Evolutionary conservation across 2,329 filamentous ascomycete genomes (phyloP).

Genomic region (Alternaria panax): DNA sequence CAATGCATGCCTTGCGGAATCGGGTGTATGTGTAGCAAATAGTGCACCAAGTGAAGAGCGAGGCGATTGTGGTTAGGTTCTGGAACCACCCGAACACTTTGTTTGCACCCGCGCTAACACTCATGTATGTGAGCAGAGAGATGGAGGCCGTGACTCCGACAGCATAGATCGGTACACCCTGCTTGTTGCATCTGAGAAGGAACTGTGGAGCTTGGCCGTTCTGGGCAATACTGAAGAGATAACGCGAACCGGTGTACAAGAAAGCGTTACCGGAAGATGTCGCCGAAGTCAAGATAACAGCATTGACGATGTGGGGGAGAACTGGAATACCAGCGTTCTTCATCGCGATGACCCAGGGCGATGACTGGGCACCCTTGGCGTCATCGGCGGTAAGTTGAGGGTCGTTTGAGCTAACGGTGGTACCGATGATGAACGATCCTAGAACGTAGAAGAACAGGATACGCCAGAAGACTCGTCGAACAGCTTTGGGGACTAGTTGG

Average conservation of each 20-base stretch:
- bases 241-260: conserved; percentile 63
- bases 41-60: conserved; percentile 63
- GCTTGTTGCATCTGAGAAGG: conserved; percentile 58
- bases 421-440: conserved; percentile 63
- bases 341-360: conserved; percentile 68
- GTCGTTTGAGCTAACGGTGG: conserved; percentile 66
- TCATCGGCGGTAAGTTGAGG: conserved; percentile 56
- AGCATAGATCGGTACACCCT: conserved; percentile 53
- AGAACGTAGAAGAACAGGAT: conserved; percentile 64
- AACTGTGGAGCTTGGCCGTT: conserved; percentile 62
- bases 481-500: conserved; percentile 58
- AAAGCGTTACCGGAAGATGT: conserved; percentile 74
- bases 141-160: conserved; percentile 51
- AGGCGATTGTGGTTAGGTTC: conserved; percentile 69
- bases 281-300: conserved; percentile 75
- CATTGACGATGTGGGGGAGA: conserved; percentile 77
- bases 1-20: conserved; percentile 57
- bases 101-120: conserved; percentile 54
- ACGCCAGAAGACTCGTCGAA: conserved; percentile 63
- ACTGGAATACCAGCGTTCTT: conserved; percentile 70
- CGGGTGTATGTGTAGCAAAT: conserved; percentile 65
- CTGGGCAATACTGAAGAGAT: conserved; percentile 59
- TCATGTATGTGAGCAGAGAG: conserved; percentile 59
- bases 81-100: conserved; percentile 72
- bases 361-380: conserved; percentile 45